Evolutionary conservation across 352 stramenopile species (phyloP), one percentile per base, ranked within the genome.

Genomic region (Globisporangium irregulare): DNA sequence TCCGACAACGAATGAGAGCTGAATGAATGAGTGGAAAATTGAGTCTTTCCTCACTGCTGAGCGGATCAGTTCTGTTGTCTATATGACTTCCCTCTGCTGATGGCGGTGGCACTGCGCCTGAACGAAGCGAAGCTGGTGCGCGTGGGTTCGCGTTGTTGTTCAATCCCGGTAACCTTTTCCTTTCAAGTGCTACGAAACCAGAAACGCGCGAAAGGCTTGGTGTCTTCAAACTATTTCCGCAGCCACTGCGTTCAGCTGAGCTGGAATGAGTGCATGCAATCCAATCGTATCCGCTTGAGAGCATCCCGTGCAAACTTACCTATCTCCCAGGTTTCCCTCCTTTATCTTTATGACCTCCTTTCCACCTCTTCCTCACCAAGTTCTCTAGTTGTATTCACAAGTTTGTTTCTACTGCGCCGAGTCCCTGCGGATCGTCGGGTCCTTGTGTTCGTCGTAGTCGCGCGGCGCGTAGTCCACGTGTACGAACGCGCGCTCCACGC

Each of bases 401-500:
- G 27, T 24, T 14, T 56, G 50, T 4, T 27, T 5, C 24, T 51
- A 69, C 55, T 69, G 48, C 7, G 56, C 43, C 43, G 65, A 68
- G 43, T 72, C 63, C 5, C 85, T 78, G 14, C 86, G 84, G 53
- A 91, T 64, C 7, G 87, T 95, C 48, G 86, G 82, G 68, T 94
- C 86, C 76, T 96, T 96, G 74, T 97, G 90, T 70, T 97, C 90
- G 65, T 96, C 87, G 69, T 95, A 94, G 77, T 91, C 89, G 51
- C 89, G 89, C 56, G 84, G 80, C 54, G 96, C 78, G 72, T 99
- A 99, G 84, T 99, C 97, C 59, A 99, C 97, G 72, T 99, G 97
- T 54, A 99, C 97, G 79, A 99, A 99, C 58, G 95, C 97, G 53
- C 97, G 90, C 82, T 99, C 97, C 14, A 99, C 97, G 72, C 96